phyloP scores from a whole-genome alignment of 495 filamentous ascomycete genomes.

The Clohesyomyces aquaticus region DNA sequence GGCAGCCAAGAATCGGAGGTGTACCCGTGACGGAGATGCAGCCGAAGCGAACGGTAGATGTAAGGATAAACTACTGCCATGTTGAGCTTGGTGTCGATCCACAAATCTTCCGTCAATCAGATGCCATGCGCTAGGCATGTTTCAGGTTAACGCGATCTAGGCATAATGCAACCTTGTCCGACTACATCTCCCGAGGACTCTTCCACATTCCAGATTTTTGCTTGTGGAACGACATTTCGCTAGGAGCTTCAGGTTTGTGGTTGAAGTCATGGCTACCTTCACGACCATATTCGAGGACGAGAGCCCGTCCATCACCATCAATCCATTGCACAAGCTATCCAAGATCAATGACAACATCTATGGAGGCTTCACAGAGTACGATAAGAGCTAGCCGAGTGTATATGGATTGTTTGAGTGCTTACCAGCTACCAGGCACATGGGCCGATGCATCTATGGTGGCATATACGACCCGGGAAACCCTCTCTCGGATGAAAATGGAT shows the following conservation, averaged over 20 bases:
- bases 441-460: conserved; percentile 81
- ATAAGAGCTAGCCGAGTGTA: neutral
- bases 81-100: neutral
- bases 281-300: conserved; percentile 63
- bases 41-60: neutral
- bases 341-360: conserved; percentile 76
- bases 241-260: neutral
- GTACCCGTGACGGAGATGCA: conserved; percentile 1
- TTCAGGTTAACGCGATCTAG: too few species aligned
- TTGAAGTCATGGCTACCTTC: conserved; percentile 64
- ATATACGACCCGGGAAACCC: conserved; percentile 75
- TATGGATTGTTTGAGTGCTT: neutral
- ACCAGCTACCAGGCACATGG: conserved; percentile 66
- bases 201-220: neutral
- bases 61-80: conserved; percentile 24
- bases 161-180: neutral
- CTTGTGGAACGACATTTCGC: neutral
- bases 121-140: too few species aligned
- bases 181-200: neutral
- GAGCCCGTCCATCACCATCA: conserved; percentile 62
- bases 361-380: conserved; percentile 75
- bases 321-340: conserved; percentile 62
- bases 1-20: neutral
- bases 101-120: conserved; percentile 25
- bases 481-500: conserved; percentile 73